Base-by-base conservation (phyloP, 805 yeast genomes). In the Schwanniomyces occidentalis region DNA sequence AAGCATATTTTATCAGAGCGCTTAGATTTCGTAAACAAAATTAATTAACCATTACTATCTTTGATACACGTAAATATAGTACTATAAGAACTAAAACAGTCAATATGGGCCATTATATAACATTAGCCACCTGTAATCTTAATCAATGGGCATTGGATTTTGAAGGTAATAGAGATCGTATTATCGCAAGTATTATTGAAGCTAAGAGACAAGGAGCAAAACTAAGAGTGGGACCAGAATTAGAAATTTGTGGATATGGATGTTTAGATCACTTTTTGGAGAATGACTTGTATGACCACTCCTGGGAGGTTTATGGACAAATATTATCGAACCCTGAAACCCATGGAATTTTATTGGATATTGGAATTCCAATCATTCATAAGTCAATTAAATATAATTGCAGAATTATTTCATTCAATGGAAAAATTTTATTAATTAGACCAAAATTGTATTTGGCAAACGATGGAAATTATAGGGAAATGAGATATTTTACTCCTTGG, bases 131-230 rank as follows among this genome's bases (percentile, higher is more conserved):
- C 1, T 91, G 98, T 63, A 88, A 90, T 51, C 72, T 93, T 45
- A 93, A 93, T 65, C 99, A 93, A 74, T 93, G 99, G 99, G 96
- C 99, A 0, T 71, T 93, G 35, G 99, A 93, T 58, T 93, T 88
- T 59, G 98, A 91, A 59, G 99, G 99, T 4, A 93, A 93, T 61
- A 73, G 96, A 35, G 96, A 90, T 54, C 72, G 99, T 38, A 91
- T 93, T 44, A 51, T 93, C 16, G 82, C 83, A 52, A 83, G 95
- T 36, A 91, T 93, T 51, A 56, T 54, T 15, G 69, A 75, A 33
- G 96, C 99, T 35, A 93, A 90, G 52, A 58, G 62, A 18, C 72
- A 65, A 41, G 86, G 87, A 10, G 95, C 99, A 0, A 66, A 71
- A 13, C 72, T 95, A 33, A 74, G 99, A 54, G 96, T 95, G 13